These are phyloP conservation scores for Lithocarpus polystachyus DNA, from an alignment of 306 rosid species.

Conservation along the genomic window DNA sequence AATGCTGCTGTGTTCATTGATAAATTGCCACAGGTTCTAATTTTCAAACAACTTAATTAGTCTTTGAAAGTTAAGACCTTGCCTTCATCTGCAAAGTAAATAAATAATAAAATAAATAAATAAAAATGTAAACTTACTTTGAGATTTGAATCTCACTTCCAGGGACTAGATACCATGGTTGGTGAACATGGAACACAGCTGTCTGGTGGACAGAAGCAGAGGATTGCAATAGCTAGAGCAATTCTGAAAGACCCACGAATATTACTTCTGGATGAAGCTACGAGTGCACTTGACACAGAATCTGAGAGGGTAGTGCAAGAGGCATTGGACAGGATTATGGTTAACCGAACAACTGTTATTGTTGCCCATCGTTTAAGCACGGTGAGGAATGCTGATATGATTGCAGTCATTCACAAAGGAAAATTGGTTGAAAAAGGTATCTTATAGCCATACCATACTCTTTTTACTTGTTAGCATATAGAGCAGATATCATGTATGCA, in stretches of 20 bases:
- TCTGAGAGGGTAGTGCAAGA: slow-evolving; percentile 93
- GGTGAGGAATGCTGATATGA: slow-evolving; percentile 73
- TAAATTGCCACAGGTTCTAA: slow-evolving; percentile 70
- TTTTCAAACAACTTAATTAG: too few species aligned
- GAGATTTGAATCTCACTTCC: neutral
- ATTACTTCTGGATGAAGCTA: slow-evolving; percentile 87
- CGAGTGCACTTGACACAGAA: slow-evolving; percentile 90
- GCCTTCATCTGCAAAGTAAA: neutral
- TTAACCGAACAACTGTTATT: slow-evolving; percentile 74
- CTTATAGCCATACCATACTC: too few species aligned
- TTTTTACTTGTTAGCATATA: too few species aligned
- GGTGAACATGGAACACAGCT: slow-evolving; percentile 92
- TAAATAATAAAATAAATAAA: too few species aligned
- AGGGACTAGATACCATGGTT: slow-evolving; percentile 87
- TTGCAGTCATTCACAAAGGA: slow-evolving; percentile 89
- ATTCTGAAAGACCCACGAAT: slow-evolving; percentile 79
- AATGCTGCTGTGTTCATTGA: slow-evolving; percentile 87
- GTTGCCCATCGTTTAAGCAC: slow-evolving; percentile 96
- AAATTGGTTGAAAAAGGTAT: slow-evolving; percentile 91
- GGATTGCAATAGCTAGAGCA: slow-evolving; percentile 91
- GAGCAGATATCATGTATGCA: too few species aligned
- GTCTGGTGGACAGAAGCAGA: slow-evolving; percentile 94
- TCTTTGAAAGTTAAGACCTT: too few species aligned
- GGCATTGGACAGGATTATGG: slow-evolving; percentile 84
- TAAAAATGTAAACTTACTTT: neutral